These are phyloP conservation scores for Lentinula novae-zelandiae DNA, from an alignment of 1,284 basidiomycete genomes.

Conservation along the genomic window DNA sequence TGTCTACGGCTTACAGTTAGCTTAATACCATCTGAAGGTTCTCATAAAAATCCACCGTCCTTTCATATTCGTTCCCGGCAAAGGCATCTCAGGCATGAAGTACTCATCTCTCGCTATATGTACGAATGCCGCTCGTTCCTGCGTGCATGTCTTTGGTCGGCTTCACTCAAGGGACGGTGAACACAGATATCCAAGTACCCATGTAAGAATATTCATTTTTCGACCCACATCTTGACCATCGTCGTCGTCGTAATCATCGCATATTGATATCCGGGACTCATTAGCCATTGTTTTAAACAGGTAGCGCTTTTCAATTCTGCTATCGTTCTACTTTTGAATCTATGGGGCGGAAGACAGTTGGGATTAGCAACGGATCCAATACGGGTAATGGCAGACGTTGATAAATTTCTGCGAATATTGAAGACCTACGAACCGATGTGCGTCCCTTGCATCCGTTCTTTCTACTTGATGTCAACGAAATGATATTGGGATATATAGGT, in stretches of 20 bases:
- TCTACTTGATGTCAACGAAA: not conserved
- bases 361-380: conserved; percentile 3
- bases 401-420: conserved; percentile 5
- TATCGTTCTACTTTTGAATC: too few relatives aligned
- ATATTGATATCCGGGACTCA: too few relatives aligned
- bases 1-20: too few relatives aligned
- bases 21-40: conserved; percentile 32
- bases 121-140: conserved; percentile 12
- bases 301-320: too few relatives aligned
- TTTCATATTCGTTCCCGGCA: conserved; percentile 69
- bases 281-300: too few relatives aligned
- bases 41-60: conserved; percentile 45
- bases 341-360: conserved; percentile 12
- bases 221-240: not conserved
- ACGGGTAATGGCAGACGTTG: conserved; percentile 5
- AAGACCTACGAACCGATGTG: not conserved
- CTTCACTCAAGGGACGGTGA: conserved; percentile 23
- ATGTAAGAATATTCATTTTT: not conserved
- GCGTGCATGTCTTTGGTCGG: conserved; percentile 15
- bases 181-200: not conserved
- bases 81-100: conserved; percentile 54
- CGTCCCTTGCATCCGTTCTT: not conserved
- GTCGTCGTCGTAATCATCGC: too few relatives aligned
- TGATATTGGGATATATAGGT: not conserved
- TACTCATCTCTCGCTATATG: conserved; percentile 65